Conservation (phyloP, 257 asterid species). For the Scutellaria galericulata region DNA sequence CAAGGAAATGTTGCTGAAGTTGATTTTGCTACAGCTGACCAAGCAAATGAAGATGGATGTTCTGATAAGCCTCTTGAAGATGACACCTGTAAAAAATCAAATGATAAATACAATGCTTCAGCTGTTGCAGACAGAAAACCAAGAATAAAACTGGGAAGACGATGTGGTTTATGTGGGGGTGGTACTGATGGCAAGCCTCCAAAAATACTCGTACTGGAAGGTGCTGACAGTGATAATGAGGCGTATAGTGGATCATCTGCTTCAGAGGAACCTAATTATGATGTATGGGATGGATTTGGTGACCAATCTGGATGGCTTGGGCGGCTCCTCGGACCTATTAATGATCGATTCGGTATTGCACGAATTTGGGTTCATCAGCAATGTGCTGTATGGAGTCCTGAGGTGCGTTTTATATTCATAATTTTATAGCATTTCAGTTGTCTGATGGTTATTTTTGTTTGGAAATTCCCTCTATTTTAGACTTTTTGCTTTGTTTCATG, state of each 20-base stretch:
- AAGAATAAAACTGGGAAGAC: slow-evolving; percentile 78
- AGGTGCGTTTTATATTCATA: slow-evolving; percentile 57
- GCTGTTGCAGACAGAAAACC: slow-evolving; percentile 49
- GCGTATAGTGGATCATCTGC: slow-evolving; percentile 83
- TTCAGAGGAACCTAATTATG: slow-evolving; percentile 89
- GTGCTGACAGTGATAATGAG: slow-evolving; percentile 80
- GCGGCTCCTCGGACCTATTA: slow-evolving; percentile 93
- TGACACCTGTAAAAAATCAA: slow-evolving; percentile 40
- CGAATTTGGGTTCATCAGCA: slow-evolving; percentile 99
- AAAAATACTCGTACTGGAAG: slow-evolving; percentile 64
- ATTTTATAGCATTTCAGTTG: slow-evolving; percentile 20
- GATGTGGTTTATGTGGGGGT: slow-evolving; percentile 96
- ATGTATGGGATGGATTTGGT: slow-evolving; percentile 95
- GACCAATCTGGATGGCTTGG: slow-evolving; percentile 98
- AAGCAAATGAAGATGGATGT: slow-evolving; percentile 41
- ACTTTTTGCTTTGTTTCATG: slow-evolving; percentile 22
- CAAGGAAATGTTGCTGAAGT: slow-evolving; percentile 42
- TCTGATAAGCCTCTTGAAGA: slow-evolving; percentile 50
- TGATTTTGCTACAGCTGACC: slow-evolving; percentile 40
- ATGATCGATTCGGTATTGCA: slow-evolving; percentile 94
- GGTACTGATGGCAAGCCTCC: slow-evolving; percentile 96
- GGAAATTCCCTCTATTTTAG: slow-evolving; percentile 14
- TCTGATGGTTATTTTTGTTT: slow-evolving; percentile 17
- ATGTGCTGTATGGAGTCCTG: slow-evolving; percentile 99
- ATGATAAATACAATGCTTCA: slow-evolving; percentile 37